Base-by-base conservation (phyloP, 75 land plant genomes). In the Larix kaempferi region DNA sequence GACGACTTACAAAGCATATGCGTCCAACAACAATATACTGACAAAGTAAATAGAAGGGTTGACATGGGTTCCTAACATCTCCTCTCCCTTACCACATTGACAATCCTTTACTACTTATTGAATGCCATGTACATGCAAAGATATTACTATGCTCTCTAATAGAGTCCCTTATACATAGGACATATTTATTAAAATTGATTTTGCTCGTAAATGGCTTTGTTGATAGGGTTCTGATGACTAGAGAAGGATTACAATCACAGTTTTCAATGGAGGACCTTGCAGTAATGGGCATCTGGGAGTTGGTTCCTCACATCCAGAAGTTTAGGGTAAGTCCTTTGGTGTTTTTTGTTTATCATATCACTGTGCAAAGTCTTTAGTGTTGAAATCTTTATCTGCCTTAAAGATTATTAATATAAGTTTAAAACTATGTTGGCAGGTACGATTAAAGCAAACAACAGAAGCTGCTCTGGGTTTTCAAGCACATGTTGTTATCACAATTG, bases 181-280 rank as follows among this genome's bases (percentile, higher is more conserved):
- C 0, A 67, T 39, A 16, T 2, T n/a, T 25, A 27, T 52, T 5
- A 6, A 5, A 55, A 54, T 41, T 12, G 22, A 23, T 66, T 49
- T 49, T 49, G 54, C 54, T 44, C 29, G 35, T 14, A 17, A 59
- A 41, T 19, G 66, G 67, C 55, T 64, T 79, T 82, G 26, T 61
- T 12, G 33, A 66, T 80, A 96, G 99, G 78, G 57, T 80, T 56
- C 82, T 85, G 84, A 96, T 96, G 99, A 79, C 78, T 75, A 82
- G 79, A 25, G 89, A 92, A 82, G 98, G 99, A 11, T 65, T 94
- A 80, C 71, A 80, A 16, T 87, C 97, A 35, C 64, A 85, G 63
- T 96, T 94, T 78, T 84, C 89, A n/a, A 92, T 96, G 93, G 99
- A 96, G 74, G 95, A 96, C 61, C 86, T 96, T 78, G 57, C 99